Evolutionary conservation across 805 yeast species (phyloP).

Genomic region (Geotrichum ghanense): DNA sequence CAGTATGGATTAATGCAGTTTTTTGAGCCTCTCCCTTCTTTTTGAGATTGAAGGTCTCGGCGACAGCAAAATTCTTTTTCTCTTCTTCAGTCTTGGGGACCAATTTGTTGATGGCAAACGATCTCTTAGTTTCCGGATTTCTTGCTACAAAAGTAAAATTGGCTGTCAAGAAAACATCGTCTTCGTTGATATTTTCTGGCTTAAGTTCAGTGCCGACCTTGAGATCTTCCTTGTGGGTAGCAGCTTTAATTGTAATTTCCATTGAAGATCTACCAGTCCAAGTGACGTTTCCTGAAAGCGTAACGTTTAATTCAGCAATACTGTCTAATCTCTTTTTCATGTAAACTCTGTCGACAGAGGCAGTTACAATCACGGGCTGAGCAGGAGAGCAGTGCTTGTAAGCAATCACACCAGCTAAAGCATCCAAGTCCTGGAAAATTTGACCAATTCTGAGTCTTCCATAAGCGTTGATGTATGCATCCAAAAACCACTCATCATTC

Average conservation of each 20-base stretch:
- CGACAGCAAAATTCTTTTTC: constrained; percentile 75
- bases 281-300: constrained; percentile 81
- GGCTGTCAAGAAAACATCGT: constrained; percentile 71
- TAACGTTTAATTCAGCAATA: constrained; percentile 60
- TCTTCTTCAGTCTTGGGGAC: constrained; percentile 66
- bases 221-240: constrained; percentile 35
- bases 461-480: constrained; percentile 76
- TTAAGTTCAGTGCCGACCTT: neutral
- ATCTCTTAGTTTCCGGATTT: constrained; percentile 82
- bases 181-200: constrained; percentile 40
- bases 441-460: constrained; percentile 92
- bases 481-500: constrained; percentile 71
- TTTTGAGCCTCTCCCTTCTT: constrained; percentile 69
- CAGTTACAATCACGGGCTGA: constrained; percentile 91
- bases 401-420: constrained; percentile 88
- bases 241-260: constrained; percentile 89
- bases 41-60: constrained; percentile 80
- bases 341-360: constrained; percentile 84
- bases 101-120: constrained; percentile 74
- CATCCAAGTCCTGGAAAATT: constrained; percentile 86
- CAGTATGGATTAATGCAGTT: constrained; percentile 45
- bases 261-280: constrained; percentile 94
- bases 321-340: constrained; percentile 78
- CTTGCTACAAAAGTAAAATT: constrained; percentile 94
- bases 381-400: constrained; percentile 92